These are phyloP conservation scores for Leccinum fallax DNA, from an alignment of 1,284 basidiomycete genomes.

Conservation along the genomic window DNA sequence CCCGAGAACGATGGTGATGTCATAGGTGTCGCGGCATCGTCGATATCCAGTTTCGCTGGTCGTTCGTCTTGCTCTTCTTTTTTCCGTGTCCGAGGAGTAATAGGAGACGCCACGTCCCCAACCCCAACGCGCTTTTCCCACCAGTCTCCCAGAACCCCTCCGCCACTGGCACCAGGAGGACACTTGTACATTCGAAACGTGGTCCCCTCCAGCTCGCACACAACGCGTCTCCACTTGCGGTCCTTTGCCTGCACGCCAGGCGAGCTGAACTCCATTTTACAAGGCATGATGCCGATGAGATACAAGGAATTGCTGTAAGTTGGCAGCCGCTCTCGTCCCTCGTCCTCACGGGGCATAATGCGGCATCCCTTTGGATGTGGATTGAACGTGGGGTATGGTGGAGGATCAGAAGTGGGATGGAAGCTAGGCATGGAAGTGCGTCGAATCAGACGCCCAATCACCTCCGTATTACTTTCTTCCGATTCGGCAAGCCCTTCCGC, in stretches of 20 bases:
- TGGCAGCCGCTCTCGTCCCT: conserved; percentile 84
- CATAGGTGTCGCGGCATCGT: conserved; percentile 8
- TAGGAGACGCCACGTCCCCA: conserved; percentile 49
- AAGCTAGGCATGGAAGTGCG: conserved; percentile 39
- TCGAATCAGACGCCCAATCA: conserved; percentile 30
- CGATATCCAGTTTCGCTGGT: conserved; percentile 25
- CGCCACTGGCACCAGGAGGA: conserved; percentile 49
- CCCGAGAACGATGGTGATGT: not conserved
- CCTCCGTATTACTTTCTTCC: conserved; percentile 26
- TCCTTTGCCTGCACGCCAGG: conserved; percentile 89
- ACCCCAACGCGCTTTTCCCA: conserved; percentile 77
- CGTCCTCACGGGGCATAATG: conserved; percentile 36
- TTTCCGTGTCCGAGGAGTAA: conserved; percentile 28
- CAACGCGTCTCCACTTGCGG: conserved; percentile 87
- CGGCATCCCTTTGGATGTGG: conserved; percentile 25
- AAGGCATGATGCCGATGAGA: conserved; percentile 82
- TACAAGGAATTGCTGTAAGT: conserved; percentile 83
- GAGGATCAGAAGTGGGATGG: conserved; percentile 35
- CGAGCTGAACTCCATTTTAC: conserved; percentile 92
- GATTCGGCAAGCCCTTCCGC: conserved; percentile 19
- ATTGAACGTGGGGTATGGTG: conserved; percentile 37
- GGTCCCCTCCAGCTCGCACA: conserved; percentile 94
- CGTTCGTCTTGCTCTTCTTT: conserved; percentile 38
- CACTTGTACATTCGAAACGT: conserved; percentile 83
- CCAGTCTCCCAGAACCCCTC: conserved; percentile 62